phyloP scores from a whole-genome alignment of 306 rosid species.

The Cicer cuneatum region DNA sequence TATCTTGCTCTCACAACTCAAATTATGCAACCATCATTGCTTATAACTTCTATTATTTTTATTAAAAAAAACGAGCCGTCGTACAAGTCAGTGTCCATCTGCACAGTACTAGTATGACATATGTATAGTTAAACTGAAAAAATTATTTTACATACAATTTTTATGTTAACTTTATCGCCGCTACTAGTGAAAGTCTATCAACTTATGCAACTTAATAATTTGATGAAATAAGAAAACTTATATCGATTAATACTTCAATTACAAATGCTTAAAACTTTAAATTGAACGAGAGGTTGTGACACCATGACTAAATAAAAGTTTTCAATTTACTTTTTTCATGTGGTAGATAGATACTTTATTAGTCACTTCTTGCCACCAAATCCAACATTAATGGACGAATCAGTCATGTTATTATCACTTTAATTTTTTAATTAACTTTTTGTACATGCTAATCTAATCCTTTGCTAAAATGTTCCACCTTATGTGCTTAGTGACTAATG shows the following conservation, averaged over 20 bases:
- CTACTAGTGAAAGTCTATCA: too few relatives aligned
- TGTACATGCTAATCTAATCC: neutral
- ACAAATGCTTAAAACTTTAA: neutral
- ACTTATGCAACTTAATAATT: too few relatives aligned
- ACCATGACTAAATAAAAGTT: neutral
- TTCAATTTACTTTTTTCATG: neutral
- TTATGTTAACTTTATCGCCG: too few relatives aligned
- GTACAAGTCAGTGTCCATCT: too few relatives aligned
- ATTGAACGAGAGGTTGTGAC: neutral
- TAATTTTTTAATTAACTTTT: slow-evolving; percentile 8
- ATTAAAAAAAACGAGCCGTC: too few relatives aligned
- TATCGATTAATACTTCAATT: neutral
- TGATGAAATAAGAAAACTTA: neutral
- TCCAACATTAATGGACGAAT: slow-evolving; percentile 21
- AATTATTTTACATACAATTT: too few relatives aligned
- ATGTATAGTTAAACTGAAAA: too few relatives aligned
- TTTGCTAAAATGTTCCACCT: neutral
- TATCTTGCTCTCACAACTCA: too few relatives aligned
- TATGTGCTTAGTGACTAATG: neutral
- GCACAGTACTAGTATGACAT: too few relatives aligned
- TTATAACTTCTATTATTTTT: too few relatives aligned
- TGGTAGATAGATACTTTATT: neutral
- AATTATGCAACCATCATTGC: too few relatives aligned
- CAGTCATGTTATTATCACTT: slow-evolving; percentile 10
- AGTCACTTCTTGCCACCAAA: slow-evolving; percentile 9